Conservation (phyloP, 495 filamentous ascomycete species). For the Opeltia flavorubescens region DNA sequence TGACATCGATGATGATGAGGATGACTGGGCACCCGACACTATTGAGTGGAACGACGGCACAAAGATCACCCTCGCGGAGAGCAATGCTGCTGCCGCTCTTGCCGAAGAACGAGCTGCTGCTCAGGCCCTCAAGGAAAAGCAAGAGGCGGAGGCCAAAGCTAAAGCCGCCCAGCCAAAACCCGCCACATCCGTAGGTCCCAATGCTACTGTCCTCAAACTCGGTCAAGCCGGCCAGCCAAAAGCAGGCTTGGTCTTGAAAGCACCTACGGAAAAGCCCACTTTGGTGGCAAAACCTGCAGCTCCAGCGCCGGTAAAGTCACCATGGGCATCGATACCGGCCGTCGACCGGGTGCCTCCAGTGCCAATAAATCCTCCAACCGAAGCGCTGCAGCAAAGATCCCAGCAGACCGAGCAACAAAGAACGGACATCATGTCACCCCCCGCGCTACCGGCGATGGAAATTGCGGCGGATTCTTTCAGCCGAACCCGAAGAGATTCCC, state of each 20-base stretch:
- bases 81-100: conserved; percentile 33
- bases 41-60: conserved; percentile 97
- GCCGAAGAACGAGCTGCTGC: conserved; percentile 25
- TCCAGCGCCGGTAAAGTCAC: conserved; percentile 67
- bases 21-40: conserved; percentile 92
- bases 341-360: conserved; percentile 68
- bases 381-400: conserved; percentile 17
- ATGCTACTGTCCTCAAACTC: conserved; percentile 37
- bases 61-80: conserved; percentile 65
- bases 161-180: conserved; percentile 32
- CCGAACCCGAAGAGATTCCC: conserved; percentile 64
- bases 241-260: conserved; percentile 44
- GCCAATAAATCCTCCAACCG: conserved; percentile 26
- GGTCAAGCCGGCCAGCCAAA: conserved; percentile 37
- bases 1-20: conserved; percentile 96
- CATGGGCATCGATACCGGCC: conserved; percentile 77
- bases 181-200: conserved; percentile 34
- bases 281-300: conserved; percentile 68
- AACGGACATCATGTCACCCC: conserved; percentile 28
- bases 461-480: conserved; percentile 93
- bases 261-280: conserved; percentile 58
- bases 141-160: conserved; percentile 13
- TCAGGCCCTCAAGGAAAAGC: conserved; percentile 17
- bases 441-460: conserved; percentile 49
- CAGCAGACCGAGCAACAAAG: conserved; percentile 22